Evolutionary conservation across 2,329 filamentous ascomycete species (phyloP).

Genomic region (Sclerotinia glacialis): DNA sequence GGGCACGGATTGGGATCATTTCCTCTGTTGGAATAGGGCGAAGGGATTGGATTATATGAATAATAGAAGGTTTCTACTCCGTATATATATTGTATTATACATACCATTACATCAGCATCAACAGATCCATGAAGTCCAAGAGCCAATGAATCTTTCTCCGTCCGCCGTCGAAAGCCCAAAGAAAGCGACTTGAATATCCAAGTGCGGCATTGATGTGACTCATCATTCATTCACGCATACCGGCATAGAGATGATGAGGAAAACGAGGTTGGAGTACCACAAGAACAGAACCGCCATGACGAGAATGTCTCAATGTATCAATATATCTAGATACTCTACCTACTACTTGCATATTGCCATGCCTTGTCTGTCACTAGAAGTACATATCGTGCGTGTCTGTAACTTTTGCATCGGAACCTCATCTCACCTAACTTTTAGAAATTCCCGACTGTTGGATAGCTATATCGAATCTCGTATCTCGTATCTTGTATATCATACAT

Average conservation of each 20-base stretch:
- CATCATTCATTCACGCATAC: neutral
- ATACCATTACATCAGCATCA: slow-evolving; percentile 6
- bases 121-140: neutral
- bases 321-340: neutral
- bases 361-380: neutral
- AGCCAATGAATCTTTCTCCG: neutral
- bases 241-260: neutral
- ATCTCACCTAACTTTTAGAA: neutral
- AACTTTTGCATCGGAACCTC: neutral
- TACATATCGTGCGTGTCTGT: neutral
- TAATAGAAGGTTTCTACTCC: neutral
- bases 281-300: neutral
- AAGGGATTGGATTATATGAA: slow-evolving; percentile 8
- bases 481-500: no score
- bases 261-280: slow-evolving; percentile 4
- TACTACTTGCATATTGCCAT: neutral
- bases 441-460: neutral
- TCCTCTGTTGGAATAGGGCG: neutral
- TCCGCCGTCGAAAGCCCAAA: no score
- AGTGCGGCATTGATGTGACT: neutral
- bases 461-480: neutral
- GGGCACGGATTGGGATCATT: slow-evolving; percentile 2
- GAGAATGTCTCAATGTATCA: no score
- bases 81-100: neutral
- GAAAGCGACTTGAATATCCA: no score